phyloP scores from a whole-genome alignment of 805 yeast species.

The Candida arabinofermentans region DNA sequence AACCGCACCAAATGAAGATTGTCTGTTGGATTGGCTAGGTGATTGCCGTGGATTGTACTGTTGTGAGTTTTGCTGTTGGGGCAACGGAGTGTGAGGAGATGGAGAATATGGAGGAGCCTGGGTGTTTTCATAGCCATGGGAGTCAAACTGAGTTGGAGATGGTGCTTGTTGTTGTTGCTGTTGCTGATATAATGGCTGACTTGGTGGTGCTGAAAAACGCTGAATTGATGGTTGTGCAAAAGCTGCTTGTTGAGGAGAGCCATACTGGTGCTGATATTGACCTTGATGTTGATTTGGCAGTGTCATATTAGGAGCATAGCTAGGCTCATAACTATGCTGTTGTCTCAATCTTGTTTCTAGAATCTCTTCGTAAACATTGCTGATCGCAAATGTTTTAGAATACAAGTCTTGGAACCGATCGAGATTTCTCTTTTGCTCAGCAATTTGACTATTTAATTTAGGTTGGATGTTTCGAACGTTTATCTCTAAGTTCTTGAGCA shows the following conservation, averaged over 20 bases:
- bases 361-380: conserved; percentile 70
- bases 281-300: background rate
- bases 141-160: background rate
- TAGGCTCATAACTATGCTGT: conserved; percentile 12
- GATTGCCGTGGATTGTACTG: no score
- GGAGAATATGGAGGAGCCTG: background rate
- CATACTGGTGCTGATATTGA: background rate
- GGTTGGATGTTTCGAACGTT: conserved; percentile 63
- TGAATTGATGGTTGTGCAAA: background rate
- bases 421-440: conserved; percentile 55
- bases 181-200: background rate
- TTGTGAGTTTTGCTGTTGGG: no score
- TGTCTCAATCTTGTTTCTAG: conserved; percentile 51
- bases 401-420: conserved; percentile 69
- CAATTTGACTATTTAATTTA: conserved; percentile 57
- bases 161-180: conserved; percentile 3
- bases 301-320: conserved; percentile 6
- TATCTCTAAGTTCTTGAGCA: conserved; percentile 54
- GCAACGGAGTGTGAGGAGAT: no score
- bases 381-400: conserved; percentile 70
- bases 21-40: background rate
- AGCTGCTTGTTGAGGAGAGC: background rate
- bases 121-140: background rate
- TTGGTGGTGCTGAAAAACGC: background rate
- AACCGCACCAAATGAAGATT: conserved; percentile 1